Evolutionary conservation across 1,284 basidiomycete species (phyloP).

Genomic region (Cystobasidium slooffiae): DNA sequence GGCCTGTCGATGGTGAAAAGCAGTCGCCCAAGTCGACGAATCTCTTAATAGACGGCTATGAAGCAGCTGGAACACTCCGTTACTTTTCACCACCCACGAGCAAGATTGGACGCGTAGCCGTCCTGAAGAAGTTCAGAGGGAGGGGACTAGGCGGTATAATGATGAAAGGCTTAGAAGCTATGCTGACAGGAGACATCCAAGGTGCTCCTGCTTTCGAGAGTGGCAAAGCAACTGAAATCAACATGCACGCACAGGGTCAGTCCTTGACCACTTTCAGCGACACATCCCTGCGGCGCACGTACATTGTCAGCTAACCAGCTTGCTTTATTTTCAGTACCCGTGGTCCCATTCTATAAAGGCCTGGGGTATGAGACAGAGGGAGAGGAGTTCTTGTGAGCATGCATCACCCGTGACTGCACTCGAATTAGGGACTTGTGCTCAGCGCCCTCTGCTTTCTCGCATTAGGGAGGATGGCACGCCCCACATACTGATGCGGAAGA

Average conservation of each 20-base stretch:
- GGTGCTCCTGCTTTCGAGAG: constrained; percentile 17
- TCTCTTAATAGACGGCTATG: constrained; percentile 12
- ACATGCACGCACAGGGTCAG: constrained; percentile 36
- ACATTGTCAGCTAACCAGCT: neutral
- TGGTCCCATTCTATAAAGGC: constrained; percentile 32
- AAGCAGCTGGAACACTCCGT: constrained; percentile 37
- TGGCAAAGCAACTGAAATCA: constrained; percentile 37
- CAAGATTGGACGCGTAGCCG: constrained; percentile 35
- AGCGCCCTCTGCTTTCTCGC: neutral
- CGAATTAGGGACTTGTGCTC: neutral
- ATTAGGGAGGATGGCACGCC: constrained; percentile 40
- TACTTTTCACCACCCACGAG: constrained; percentile 40
- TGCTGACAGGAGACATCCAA: constrained; percentile 24
- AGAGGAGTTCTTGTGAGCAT: constrained; percentile 30
- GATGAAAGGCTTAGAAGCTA: constrained; percentile 37
- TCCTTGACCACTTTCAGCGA: neutral
- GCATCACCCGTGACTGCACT: no score
- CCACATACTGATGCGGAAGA: constrained; percentile 41
- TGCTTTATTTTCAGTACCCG: neutral
- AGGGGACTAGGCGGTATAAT: constrained; percentile 28
- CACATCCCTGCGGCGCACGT: neutral
- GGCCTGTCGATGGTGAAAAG: neutral
- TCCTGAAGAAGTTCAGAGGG: constrained; percentile 28
- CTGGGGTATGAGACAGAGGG: constrained; percentile 34
- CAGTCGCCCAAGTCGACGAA: neutral